Percentiles rank a stretch among this genome's conserved stretches.
phyloP scores from a whole-genome alignment of 2,329 filamentous ascomycete species.

The Periconia sp. region DNA sequence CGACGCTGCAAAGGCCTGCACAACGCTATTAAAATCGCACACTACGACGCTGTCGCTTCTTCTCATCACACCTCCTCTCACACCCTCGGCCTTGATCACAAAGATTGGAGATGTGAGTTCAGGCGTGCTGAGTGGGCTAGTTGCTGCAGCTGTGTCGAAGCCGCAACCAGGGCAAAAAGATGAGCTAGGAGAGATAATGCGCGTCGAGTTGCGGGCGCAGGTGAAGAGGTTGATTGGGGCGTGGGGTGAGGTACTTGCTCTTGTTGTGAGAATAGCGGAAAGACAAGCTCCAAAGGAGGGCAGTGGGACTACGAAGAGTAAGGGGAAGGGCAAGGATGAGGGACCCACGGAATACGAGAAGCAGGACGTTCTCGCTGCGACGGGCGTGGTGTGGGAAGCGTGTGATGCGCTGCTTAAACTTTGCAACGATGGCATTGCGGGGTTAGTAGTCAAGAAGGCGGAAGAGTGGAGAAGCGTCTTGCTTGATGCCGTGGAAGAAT shows the following conservation, averaged over 20 bases:
- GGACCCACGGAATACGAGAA: constrained; percentile 31
- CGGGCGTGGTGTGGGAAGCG: constrained; percentile 81
- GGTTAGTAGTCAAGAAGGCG: constrained; percentile 72
- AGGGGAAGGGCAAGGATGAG: constrained; percentile 20
- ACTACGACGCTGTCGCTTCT: constrained; percentile 87
- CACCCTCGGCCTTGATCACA: constrained; percentile 73
- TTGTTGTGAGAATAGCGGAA: constrained; percentile 66
- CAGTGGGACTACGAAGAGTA: constrained; percentile 1
- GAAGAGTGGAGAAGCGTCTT: constrained; percentile 77
- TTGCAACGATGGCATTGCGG: constrained; percentile 70
- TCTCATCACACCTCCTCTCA: constrained; percentile 85
- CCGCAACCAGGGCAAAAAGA: constrained; percentile 22
- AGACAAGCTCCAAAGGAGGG: constrained; percentile 42
- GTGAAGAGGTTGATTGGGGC: constrained; percentile 68
- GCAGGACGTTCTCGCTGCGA: constrained; percentile 63
- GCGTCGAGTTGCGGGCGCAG: constrained; percentile 66
- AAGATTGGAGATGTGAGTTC: constrained; percentile 75
- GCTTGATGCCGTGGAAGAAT: constrained; percentile 81
- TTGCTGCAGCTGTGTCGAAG: constrained; percentile 57
- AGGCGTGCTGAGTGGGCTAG: constrained; percentile 74
- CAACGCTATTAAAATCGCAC: constrained; percentile 78
- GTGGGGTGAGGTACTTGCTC: constrained; percentile 64
- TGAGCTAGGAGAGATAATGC: constrained; percentile 55
- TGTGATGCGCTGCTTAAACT: constrained; percentile 76
- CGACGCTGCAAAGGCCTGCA: constrained; percentile 72